phyloP scores from a whole-genome alignment of 2,329 filamentous ascomycete genomes.

The Ophiostoma sp. region DNA sequence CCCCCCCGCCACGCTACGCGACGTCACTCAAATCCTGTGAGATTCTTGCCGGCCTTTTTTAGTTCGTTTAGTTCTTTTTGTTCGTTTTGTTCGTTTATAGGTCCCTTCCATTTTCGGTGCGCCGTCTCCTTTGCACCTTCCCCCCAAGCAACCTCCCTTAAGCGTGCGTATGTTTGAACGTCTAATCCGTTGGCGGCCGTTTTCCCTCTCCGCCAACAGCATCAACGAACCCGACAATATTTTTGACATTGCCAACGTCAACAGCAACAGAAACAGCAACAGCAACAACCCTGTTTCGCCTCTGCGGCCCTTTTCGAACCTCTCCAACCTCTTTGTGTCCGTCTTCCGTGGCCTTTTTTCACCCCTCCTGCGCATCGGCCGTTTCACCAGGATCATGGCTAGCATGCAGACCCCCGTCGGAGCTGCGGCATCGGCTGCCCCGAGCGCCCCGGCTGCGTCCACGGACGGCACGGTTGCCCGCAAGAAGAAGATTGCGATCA shows the following conservation, averaged over 20 bases:
- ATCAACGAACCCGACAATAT: slow-evolving; percentile 2
- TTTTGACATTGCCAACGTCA: not conserved
- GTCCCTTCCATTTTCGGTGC: not conserved
- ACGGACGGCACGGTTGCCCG: not conserved
- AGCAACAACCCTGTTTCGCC: not conserved
- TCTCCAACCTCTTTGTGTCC: slow-evolving; percentile 6
- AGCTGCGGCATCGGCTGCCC: not conserved
- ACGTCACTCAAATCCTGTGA: slow-evolving; percentile 16
- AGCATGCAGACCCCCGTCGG: not conserved
- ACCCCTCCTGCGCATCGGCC: not conserved
- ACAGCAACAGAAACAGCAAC: not conserved
- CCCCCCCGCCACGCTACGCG: slow-evolving; percentile 14
- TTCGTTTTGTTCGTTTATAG: not conserved
- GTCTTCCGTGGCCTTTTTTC: not conserved
- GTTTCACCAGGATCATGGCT: not conserved
- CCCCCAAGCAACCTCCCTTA: not conserved
- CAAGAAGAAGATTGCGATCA: slow-evolving; percentile 72
- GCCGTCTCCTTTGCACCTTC: slow-evolving; percentile 7
- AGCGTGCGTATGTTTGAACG: slow-evolving; percentile 11
- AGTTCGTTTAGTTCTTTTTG: not conserved
- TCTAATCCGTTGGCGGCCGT: slow-evolving; percentile 13
- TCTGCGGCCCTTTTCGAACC: not conserved
- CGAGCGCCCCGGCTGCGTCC: not conserved
- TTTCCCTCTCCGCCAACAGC: slow-evolving; percentile 13
- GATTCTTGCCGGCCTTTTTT: slow-evolving; percentile 1